Evolutionary conservation across 208 protist genomes (phyloP).

Genomic region (Wallacemonas sp.): DNA sequence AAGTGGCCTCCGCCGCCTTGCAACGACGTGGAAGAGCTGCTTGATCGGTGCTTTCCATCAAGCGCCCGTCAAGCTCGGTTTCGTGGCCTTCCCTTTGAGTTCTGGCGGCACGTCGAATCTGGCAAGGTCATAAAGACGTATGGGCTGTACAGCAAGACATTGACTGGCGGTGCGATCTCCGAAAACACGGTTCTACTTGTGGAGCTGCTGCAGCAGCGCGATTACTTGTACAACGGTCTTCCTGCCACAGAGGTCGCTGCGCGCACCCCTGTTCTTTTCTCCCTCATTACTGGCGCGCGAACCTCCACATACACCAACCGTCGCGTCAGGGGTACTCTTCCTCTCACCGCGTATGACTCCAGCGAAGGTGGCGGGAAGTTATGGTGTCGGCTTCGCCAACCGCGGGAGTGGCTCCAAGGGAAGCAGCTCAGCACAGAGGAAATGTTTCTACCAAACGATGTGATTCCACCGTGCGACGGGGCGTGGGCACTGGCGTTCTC

Average conservation of each 20-base stretch:
- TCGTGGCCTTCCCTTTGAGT: conserved; percentile 5
- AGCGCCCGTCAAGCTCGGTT: conserved; percentile 11
- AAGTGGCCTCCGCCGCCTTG: neutral
- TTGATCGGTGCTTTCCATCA: conserved; percentile 12
- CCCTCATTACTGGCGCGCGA: conserved; percentile 35
- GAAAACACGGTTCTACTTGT: conserved; percentile 25
- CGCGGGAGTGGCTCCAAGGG: conserved; percentile 1
- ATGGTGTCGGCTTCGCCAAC: conserved; percentile 15
- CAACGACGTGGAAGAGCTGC: conserved; percentile 9
- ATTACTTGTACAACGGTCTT: conserved; percentile 6
- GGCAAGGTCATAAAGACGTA: conserved; percentile 13
- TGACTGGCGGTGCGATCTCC: conserved; percentile 21
- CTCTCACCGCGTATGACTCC: conserved; percentile 16
- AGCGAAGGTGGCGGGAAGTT: conserved; percentile 36
- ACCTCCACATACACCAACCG: conserved; percentile 21
- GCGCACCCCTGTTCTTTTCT: conserved; percentile 10
- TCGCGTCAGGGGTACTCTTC: conserved; percentile 17
- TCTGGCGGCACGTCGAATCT: conserved; percentile 18
- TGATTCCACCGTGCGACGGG: conserved; percentile 12
- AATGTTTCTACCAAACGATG: neutral
- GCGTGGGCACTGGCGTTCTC: conserved; percentile 17
- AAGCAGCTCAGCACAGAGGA: neutral
- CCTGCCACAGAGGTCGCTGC: too few species aligned
- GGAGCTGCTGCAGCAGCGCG: conserved; percentile 22
- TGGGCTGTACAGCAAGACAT: conserved; percentile 18